These are phyloP conservation scores for Fusarium coicis DNA, from an alignment of 2,329 filamentous ascomycete genomes.

Conservation along the genomic window DNA sequence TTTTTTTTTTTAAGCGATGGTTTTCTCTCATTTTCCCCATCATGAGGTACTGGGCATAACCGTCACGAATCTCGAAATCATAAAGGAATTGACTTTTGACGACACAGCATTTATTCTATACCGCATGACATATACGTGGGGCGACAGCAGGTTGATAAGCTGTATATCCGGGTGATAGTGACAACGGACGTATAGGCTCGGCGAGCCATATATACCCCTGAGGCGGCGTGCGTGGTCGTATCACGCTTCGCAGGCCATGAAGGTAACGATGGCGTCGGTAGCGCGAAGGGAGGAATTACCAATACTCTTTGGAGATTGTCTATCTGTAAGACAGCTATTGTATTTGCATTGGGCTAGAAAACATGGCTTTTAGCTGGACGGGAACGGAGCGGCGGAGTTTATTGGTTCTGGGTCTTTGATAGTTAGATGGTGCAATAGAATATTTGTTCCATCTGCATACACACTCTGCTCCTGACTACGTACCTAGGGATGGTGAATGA, in stretches of 20 bases:
- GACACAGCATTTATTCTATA: conserved; percentile 41
- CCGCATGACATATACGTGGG: conserved; percentile 34
- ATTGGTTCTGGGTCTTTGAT: conserved; percentile 43
- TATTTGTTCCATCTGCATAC: conserved; percentile 30
- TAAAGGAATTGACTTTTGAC: conserved; percentile 44
- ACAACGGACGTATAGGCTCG: conserved; percentile 31
- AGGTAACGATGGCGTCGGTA: conserved; percentile 14
- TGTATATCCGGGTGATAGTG: conserved; percentile 16
- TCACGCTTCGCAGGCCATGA: conserved; percentile 4
- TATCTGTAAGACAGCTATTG: conserved; percentile 40
- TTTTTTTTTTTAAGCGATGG: conserved; percentile 44
- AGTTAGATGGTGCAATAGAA: conserved; percentile 40
- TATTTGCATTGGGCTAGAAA: conserved; percentile 45
- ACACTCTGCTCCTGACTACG: neutral
- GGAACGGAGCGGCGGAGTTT: conserved; percentile 51
- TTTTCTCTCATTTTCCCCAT: conserved; percentile 45
- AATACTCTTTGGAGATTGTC: conserved; percentile 26
- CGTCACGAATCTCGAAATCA: conserved; percentile 44
- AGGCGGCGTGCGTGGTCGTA: conserved; percentile 5
- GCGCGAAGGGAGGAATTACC: conserved; percentile 17
- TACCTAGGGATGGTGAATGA: neutral
- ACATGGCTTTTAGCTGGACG: conserved; percentile 42
- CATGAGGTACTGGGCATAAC: conserved; percentile 32
- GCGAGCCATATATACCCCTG: conserved; percentile 39
- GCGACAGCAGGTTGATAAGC: conserved; percentile 11